These are phyloP conservation scores for Lolium multiflorum DNA, from an alignment of 176 grass and related monocot species.

Conservation along the genomic window DNA sequence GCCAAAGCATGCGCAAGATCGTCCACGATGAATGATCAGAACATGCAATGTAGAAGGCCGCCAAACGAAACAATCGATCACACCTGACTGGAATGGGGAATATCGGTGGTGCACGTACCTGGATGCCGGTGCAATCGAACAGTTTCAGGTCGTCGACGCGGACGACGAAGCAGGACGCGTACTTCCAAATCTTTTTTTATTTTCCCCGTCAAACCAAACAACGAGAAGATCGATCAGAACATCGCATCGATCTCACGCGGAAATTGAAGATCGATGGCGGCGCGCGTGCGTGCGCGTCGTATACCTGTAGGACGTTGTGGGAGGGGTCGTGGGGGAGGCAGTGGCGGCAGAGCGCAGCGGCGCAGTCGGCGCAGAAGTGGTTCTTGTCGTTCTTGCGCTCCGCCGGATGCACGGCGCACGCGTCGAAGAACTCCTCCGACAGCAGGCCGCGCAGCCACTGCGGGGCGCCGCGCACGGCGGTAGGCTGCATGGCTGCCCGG, in stretches of 20 bases:
- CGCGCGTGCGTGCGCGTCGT: neutral
- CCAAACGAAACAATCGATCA: neutral
- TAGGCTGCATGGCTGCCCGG: constrained; percentile 20
- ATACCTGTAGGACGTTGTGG: constrained; percentile 51
- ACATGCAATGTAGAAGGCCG: neutral
- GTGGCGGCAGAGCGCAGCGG: constrained; percentile 55
- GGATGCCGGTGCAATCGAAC: constrained; percentile 53
- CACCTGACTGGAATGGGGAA: neutral
- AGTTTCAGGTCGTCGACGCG: constrained; percentile 55
- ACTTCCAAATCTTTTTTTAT: constrained; percentile 50
- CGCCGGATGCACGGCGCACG: constrained; percentile 43
- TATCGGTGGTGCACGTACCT: constrained; percentile 11
- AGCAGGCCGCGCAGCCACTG: constrained; percentile 50
- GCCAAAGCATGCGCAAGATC: neutral
- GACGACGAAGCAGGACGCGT: constrained; percentile 58
- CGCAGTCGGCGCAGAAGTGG: constrained; percentile 64
- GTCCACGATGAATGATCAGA: neutral
- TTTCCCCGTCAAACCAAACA: neutral
- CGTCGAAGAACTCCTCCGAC: constrained; percentile 61
- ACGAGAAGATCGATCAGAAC: neutral
- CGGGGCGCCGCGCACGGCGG: constrained; percentile 30
- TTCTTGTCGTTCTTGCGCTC: constrained; percentile 69
- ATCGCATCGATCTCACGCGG: neutral
- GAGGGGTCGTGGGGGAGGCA: constrained; percentile 51
- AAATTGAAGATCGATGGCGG: neutral